Percentiles rank a stretch among this genome's conserved stretches.
Conservation (phyloP, 2,329 filamentous ascomycete species). For the Sporothrix phasma region DNA sequence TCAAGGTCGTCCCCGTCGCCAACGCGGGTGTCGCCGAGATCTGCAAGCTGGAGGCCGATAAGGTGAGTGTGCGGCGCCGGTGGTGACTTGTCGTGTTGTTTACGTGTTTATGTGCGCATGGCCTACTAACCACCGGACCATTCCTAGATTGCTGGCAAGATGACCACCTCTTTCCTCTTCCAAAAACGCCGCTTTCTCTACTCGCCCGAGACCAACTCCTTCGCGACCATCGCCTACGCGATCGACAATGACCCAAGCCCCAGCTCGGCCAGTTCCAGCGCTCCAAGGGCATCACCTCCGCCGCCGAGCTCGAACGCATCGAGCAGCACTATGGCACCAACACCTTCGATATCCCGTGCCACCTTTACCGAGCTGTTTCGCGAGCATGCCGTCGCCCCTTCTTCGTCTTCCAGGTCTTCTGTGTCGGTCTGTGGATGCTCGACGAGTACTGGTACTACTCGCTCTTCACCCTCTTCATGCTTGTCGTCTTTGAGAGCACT, state of each 20-base stretch:
- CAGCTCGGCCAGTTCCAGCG: slow-evolving; percentile 67
- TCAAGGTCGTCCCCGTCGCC: slow-evolving; percentile 83
- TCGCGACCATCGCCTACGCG: slow-evolving; percentile 70
- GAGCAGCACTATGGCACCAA: slow-evolving; percentile 93
- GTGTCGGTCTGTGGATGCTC: slow-evolving; percentile 94
- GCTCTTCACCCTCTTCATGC: slow-evolving; percentile 96
- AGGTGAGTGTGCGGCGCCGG: slow-evolving; percentile 34
- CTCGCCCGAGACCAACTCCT: slow-evolving; percentile 58
- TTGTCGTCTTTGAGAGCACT: slow-evolving; percentile 93
- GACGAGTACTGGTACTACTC: slow-evolving; percentile 99
- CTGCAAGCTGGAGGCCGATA: slow-evolving; percentile 68
- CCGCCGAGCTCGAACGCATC: slow-evolving; percentile 66
- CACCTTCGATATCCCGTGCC: slow-evolving; percentile 94
- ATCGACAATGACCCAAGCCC: slow-evolving; percentile 79
- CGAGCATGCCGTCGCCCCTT: slow-evolving; percentile 98
- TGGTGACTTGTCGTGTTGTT: neutral
- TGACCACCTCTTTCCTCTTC: slow-evolving; percentile 81
- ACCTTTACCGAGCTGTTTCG: slow-evolving; percentile 94
- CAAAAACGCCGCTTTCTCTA: slow-evolving; percentile 96
- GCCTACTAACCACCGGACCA: neutral
- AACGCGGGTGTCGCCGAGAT: slow-evolving; percentile 89
- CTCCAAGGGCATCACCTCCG: slow-evolving; percentile 62
- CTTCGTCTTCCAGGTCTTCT: slow-evolving; percentile 99
- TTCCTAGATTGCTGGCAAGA: slow-evolving; percentile 57
- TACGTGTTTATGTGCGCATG: neutral